Evolutionary conservation across 2,329 filamentous ascomycete species (phyloP), one percentile per base, ranked within the genome.

Genomic region (Ceratocystis cacaofunesta): DNA sequence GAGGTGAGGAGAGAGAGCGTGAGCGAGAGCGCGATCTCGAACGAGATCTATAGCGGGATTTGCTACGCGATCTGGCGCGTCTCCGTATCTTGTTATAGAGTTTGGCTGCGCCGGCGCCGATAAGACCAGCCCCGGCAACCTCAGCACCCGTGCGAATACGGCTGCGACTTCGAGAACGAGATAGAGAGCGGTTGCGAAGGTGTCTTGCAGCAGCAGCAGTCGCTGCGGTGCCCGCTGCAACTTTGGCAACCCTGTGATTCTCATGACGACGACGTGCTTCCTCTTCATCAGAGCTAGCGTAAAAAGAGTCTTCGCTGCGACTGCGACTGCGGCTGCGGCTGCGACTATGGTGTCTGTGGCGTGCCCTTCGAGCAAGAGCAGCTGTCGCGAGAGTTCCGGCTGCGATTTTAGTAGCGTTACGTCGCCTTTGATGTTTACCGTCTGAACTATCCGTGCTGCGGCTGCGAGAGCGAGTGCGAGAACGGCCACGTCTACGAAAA

Each of bases 71-170:
- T 10, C 28, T 85, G 10, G 84, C 80, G 73, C 83, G 48, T 41
- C 60, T 30, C 2, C 65, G 79, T 69, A 79, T 80, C 61, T 78
- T 78, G 72, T 86, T 82, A 74, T 83, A 86, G 25, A 85, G 71
- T 72, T 84, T 85, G 70, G 80, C 81, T 48, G 83, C 84, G 0
- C 82, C 80, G 7, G 83, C 83, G 60, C 82, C 83, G 25, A 81
- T 82, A 3, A 85, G 76, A 4, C 83, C 83, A 7, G 82, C 82
- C 1, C 80, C 83, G 1, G 80, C 81, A 66, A 87, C 81, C 73
- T 85, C 81, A 17, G 83, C 84, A 62, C 81, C 84, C 66, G 58
- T 77, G 57, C 74, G 73, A 28, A 76, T 70, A 6, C 72, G 70
- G 12, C 71, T 72, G 58, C 74, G 73, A 25, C 76, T 70, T 3